Percentiles rank a stretch among this genome's conserved stretches.
These are phyloP conservation scores for Trifolium dubium DNA, from an alignment of 306 rosid species.

Conservation along the genomic window DNA sequence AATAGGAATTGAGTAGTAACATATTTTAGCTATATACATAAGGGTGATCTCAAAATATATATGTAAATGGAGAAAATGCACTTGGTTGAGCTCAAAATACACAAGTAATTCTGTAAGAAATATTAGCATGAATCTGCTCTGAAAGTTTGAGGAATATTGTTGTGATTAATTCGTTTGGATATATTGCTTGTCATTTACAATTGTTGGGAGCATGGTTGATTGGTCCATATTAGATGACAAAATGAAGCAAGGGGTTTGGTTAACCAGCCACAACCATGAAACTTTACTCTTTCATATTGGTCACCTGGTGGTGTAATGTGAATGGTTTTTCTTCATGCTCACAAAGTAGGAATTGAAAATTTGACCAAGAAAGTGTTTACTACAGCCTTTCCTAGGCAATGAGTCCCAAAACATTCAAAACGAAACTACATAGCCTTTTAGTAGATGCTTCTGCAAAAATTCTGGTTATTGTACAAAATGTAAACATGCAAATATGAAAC, in stretches of 20 bases:
- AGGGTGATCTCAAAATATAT: too few relatives aligned
- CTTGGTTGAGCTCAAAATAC: not conserved
- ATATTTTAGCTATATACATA: too few relatives aligned
- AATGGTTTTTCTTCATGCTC: too few relatives aligned
- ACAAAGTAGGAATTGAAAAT: not conserved
- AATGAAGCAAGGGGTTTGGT: too few relatives aligned
- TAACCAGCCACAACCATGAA: too few relatives aligned
- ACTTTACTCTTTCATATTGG: too few relatives aligned
- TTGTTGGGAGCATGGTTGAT: too few relatives aligned
- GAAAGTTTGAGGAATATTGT: not conserved
- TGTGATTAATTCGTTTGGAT: not conserved
- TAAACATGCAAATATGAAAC: conserved; percentile 13
- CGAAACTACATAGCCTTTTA: conserved; percentile 22
- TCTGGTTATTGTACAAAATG: conserved; percentile 23
- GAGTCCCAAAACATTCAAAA: conserved; percentile 6
- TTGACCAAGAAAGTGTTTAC: not conserved
- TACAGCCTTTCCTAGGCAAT: not conserved
- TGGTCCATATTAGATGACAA: too few relatives aligned
- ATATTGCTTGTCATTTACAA: too few relatives aligned
- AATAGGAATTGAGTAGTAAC: too few relatives aligned
- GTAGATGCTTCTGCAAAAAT: conserved; percentile 27
- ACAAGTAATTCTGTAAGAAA: not conserved
- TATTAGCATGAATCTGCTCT: not conserved
- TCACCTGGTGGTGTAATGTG: too few relatives aligned
- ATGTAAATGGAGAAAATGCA: not conserved